phyloP scores from a whole-genome alignment of 2,329 filamentous ascomycete genomes.

The Aureobasidium pullulans region DNA sequence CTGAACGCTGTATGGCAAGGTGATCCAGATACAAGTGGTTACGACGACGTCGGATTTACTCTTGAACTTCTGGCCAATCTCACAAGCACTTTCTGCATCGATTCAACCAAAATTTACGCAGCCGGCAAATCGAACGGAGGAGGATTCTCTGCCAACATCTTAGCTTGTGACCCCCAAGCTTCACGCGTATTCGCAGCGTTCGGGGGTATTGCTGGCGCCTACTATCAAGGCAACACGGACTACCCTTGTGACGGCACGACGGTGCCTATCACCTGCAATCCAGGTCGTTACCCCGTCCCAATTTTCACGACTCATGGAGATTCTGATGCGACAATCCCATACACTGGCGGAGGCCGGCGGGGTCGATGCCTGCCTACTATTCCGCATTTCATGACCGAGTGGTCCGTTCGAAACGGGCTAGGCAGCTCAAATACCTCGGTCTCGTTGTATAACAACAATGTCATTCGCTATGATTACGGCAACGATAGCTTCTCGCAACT shows the following conservation, averaged over 20 bases:
- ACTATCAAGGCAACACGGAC: conserved; percentile 30
- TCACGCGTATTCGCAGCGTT: conserved; percentile 43
- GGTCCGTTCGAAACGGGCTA: conserved; percentile 31
- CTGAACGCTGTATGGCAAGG: conserved; percentile 33
- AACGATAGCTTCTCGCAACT: conserved; percentile 20
- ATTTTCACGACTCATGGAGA: conserved; percentile 40
- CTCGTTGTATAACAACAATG: conserved; percentile 24
- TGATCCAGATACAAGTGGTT: conserved; percentile 32
- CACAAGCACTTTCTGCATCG: conserved; percentile 36
- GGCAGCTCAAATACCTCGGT: conserved; percentile 22
- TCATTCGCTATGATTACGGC: conserved; percentile 22
- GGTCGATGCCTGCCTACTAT: conserved; percentile 24
- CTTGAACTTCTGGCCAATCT: conserved; percentile 34
- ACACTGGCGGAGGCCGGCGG: conserved; percentile 28
- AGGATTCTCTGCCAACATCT: conserved; percentile 39
- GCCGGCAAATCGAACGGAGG: conserved; percentile 48
- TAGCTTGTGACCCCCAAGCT: conserved; percentile 38
- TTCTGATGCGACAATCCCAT: conserved; percentile 35
- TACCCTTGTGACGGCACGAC: conserved; percentile 16
- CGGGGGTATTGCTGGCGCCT: conserved; percentile 41
- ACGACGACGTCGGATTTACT: conserved; percentile 39
- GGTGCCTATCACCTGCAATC: conserved; percentile 22
- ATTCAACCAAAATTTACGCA: conserved; percentile 35
- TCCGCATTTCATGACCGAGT: conserved; percentile 29
- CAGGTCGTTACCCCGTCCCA: conserved; percentile 26